Conservation (phyloP, 768 basidiomycete species). For the Lactarius trivialis region DNA sequence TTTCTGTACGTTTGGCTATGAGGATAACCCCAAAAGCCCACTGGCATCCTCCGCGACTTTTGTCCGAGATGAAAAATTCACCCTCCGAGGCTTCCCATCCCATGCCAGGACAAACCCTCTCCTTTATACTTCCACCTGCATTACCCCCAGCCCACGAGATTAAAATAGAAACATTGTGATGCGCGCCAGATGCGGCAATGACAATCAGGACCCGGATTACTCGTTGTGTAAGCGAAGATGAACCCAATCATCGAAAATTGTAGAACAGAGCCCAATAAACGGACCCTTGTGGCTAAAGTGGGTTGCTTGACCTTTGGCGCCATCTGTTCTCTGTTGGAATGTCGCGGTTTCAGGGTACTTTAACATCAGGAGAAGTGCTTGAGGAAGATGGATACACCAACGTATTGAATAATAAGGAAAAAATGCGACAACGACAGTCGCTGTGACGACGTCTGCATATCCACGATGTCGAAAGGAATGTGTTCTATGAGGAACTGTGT, state of each 20-base stretch:
- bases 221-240: conserved; percentile 40
- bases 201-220: conserved; percentile 28
- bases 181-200: conserved; percentile 47
- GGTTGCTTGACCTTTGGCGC: conserved; percentile 29
- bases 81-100: conserved; percentile 51
- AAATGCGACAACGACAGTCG: conserved; percentile 33
- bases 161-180: conserved; percentile 40
- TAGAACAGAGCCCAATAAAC: conserved; percentile 38
- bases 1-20: no score
- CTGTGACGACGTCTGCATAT: neutral
- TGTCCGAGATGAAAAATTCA: conserved; percentile 29
- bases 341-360: conserved; percentile 39
- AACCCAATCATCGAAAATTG: conserved; percentile 47
- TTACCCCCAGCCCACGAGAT: conserved; percentile 53
- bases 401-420: conserved; percentile 38
- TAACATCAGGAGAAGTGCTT: neutral
- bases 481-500: conserved; percentile 39
- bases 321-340: conserved; percentile 31
- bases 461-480: neutral
- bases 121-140: conserved; percentile 49
- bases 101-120: conserved; percentile 45
- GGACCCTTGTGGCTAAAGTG: conserved; percentile 37
- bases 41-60: neutral
- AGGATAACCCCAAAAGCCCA: no score
- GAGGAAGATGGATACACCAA: conserved; percentile 19